phyloP scores from a whole-genome alignment of 352 stramenopile species.

The Globisporangium paroecandrum region DNA sequence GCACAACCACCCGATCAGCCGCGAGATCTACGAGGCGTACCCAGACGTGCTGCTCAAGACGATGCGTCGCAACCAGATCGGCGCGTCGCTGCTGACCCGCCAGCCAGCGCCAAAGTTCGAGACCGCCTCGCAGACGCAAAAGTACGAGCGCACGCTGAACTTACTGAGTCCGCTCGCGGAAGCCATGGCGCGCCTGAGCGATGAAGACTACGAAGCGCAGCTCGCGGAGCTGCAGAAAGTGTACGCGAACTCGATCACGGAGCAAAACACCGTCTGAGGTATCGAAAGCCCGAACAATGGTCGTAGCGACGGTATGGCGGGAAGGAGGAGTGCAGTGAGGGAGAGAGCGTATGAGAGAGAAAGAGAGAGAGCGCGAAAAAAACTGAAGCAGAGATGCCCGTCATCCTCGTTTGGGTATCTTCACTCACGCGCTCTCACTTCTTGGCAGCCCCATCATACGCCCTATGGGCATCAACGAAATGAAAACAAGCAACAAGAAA shows the following conservation, averaged over 20 bases:
- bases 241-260: slow-evolving; percentile 52
- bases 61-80: slow-evolving; percentile 76
- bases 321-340: background rate
- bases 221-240: slow-evolving; percentile 74
- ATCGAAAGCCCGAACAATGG: slow-evolving; percentile 1
- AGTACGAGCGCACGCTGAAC: slow-evolving; percentile 71
- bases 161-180: slow-evolving; percentile 71
- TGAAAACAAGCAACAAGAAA: background rate
- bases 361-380: background rate
- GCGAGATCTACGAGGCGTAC: slow-evolving; percentile 84
- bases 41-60: slow-evolving; percentile 82
- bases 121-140: slow-evolving; percentile 61
- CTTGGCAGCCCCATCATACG: too few species aligned
- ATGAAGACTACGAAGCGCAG: slow-evolving; percentile 76
- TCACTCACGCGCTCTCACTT: background rate
- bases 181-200: slow-evolving; percentile 59
- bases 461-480: background rate
- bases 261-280: slow-evolving; percentile 58
- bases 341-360: background rate
- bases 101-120: slow-evolving; percentile 77
- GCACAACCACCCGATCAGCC: slow-evolving; percentile 82
- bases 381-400: background rate
- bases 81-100: slow-evolving; percentile 54
- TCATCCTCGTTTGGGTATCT: background rate
- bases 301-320: background rate